Evolutionary conservation across 2,329 filamentous ascomycete genomes (phyloP), one percentile per base, ranked within the genome.

Genomic region (Teratosphaeria gauchensis): DNA sequence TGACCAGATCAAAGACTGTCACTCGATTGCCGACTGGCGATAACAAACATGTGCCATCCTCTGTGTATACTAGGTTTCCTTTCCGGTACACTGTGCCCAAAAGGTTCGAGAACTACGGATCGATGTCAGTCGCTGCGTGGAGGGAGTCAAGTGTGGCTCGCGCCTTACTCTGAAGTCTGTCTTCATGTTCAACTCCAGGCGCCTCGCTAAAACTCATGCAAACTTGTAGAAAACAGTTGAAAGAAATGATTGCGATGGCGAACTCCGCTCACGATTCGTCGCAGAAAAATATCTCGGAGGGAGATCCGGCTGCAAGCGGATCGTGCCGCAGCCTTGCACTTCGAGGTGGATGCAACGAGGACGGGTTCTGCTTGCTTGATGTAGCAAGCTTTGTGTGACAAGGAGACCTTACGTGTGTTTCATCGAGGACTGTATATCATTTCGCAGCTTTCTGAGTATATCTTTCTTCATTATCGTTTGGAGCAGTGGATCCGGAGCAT

Each of bases 51-150:
- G 90, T 94, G 72, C 95, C 95, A 83, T 99, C 92, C 62, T 92
- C 90, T 69, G 90, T 95, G 80, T 95, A 99, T 72, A 96, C 83
- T 70, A 99, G 84, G 74, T 97, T 99, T 76, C 95, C 94, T 83
- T 92, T 90, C 79, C 91, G 90, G 80, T 97, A 99, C 72, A 99
- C 94, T 67, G 94, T 99, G 73, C 94, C 95, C 71, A 99, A 84
- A 73, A 99, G 84, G 77, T 97, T 99, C 74, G 92, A 96, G 78
- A 99, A 99, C 92, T 96, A 70, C 30, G 51, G 38, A 56, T 24
- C 33, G 33, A 21, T 30, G 58, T 59, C 42, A 59, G 52, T 52
- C 7, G 19, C 14, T 30, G 24, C 33, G 19, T 3, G 46, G 48
- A 55, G 32, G 35, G 35, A 56, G 32, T 8, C 30, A 3, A 11